Percentiles rank a stretch among this genome's conserved stretches.
Conservation (phyloP, 1,284 basidiomycete genomes). For the Thelephora terrestris region DNA sequence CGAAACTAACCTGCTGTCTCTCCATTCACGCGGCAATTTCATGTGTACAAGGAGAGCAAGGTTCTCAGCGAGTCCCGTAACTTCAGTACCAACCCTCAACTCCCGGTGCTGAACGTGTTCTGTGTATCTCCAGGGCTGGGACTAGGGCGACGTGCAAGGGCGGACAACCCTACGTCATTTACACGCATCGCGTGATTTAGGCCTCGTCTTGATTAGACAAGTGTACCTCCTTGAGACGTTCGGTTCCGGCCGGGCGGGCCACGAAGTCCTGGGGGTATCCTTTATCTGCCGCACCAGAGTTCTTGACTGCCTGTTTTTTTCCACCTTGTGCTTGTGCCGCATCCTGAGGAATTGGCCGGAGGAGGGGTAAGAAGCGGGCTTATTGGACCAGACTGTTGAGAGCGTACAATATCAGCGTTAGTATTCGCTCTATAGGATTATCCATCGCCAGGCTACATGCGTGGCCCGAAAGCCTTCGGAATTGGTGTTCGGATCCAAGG, state of each 20-base stretch:
- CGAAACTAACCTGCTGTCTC: conserved; percentile 30
- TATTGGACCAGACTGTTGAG: too few species aligned
- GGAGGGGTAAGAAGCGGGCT: too few species aligned
- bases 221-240: conserved; percentile 28
- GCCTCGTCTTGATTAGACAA: conserved; percentile 32
- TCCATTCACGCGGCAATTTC: conserved; percentile 27
- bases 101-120: too few species aligned
- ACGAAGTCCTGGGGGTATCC: background rate
- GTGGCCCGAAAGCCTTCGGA: too few species aligned
- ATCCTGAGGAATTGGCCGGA: too few species aligned
- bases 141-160: conserved; percentile 4
- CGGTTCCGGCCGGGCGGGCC: background rate
- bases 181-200: conserved; percentile 28
- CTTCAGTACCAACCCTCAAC: too few species aligned
- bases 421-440: too few species aligned
- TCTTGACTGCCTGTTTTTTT: background rate
- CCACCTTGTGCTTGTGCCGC: background rate
- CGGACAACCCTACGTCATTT: conserved; percentile 19
- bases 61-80: background rate
- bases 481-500: too few species aligned
- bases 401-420: too few species aligned
- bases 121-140: background rate
- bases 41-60: conserved; percentile 16
- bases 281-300: background rate
- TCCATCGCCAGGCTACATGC: too few species aligned